Conservation (phyloP, 1,284 basidiomycete species). For the Agroathelia rolfsii region DNA sequence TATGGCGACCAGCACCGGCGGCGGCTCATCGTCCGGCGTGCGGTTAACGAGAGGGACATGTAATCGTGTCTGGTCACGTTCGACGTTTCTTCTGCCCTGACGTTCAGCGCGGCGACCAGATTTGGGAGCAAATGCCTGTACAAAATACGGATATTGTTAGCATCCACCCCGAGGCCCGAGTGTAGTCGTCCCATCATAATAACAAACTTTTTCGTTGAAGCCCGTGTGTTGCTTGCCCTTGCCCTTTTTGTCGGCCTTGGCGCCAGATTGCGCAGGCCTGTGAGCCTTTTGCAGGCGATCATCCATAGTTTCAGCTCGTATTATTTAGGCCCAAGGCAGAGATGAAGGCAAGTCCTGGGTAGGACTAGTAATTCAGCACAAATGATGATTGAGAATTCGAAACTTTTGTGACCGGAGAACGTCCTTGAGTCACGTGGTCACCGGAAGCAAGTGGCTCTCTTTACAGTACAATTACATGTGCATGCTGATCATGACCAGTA, state of each 20-base stretch:
- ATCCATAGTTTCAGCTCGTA: too few relatives aligned
- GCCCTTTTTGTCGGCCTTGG: slow-evolving; percentile 70
- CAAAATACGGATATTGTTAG: too few relatives aligned
- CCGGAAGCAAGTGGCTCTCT: too few relatives aligned
- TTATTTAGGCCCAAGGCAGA: too few relatives aligned
- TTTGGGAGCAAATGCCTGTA: slow-evolving; percentile 86
- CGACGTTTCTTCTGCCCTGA: slow-evolving; percentile 84
- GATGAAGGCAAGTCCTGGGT: too few relatives aligned
- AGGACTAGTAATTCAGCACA: too few relatives aligned
- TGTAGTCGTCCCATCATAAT: too few relatives aligned
- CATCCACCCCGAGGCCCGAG: not conserved
- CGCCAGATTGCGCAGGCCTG: slow-evolving; percentile 60
- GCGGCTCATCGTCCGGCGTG: slow-evolving; percentile 86
- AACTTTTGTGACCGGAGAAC: too few relatives aligned
- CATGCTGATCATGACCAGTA: too few relatives aligned
- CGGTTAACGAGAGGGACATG: slow-evolving; percentile 96
- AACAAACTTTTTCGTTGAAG: slow-evolving; percentile 85
- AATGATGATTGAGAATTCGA: too few relatives aligned
- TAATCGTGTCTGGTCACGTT: slow-evolving; percentile 88
- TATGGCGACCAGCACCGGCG: slow-evolving; percentile 93
- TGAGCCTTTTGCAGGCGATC: slow-evolving; percentile 70
- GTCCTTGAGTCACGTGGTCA: too few relatives aligned
- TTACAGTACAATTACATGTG: too few relatives aligned
- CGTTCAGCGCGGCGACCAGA: slow-evolving; percentile 84
- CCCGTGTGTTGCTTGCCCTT: slow-evolving; percentile 53